These are phyloP conservation scores for Beauveria bassiana DNA, from an alignment of 2,329 filamentous ascomycete genomes.

Conservation along the genomic window DNA sequence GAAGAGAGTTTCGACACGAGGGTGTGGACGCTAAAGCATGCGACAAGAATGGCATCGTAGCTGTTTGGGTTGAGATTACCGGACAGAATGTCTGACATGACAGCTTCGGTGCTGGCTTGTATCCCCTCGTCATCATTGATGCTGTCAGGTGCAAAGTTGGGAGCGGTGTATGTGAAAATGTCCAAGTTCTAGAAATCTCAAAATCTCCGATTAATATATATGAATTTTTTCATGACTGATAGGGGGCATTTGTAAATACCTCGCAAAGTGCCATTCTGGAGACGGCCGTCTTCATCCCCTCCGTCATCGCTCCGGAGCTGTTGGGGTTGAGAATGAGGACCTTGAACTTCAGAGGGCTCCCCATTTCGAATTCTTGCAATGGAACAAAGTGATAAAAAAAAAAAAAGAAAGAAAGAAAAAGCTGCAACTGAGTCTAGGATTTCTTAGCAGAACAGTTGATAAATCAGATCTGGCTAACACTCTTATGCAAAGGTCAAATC, in stretches of 20 bases:
- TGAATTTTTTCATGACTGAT: too few species aligned
- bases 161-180: slow-evolving; percentile 60
- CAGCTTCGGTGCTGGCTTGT: slow-evolving; percentile 51
- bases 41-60: slow-evolving; percentile 74
- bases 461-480: background rate
- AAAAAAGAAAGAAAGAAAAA: background rate
- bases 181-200: slow-evolving; percentile 31
- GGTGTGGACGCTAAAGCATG: slow-evolving; percentile 81
- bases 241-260: slow-evolving; percentile 18
- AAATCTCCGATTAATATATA: too few species aligned
- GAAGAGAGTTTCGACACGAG: slow-evolving; percentile 55
- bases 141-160: slow-evolving; percentile 54
- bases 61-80: slow-evolving; percentile 26
- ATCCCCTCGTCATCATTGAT: slow-evolving; percentile 74
- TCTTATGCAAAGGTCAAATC: background rate
- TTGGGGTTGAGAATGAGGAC: slow-evolving; percentile 76
- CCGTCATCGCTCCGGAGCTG: slow-evolving; percentile 65
- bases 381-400: background rate
- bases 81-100: slow-evolving; percentile 46
- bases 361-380: background rate
- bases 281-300: slow-evolving; percentile 48
- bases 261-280: slow-evolving; percentile 31
- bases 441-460: background rate
- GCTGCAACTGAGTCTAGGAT: background rate
- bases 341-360: slow-evolving; percentile 15